Evolutionary conservation across 2,329 filamentous ascomycete species (phyloP), one percentile per base, ranked within the genome.

Genomic region (Cytospora mali): DNA sequence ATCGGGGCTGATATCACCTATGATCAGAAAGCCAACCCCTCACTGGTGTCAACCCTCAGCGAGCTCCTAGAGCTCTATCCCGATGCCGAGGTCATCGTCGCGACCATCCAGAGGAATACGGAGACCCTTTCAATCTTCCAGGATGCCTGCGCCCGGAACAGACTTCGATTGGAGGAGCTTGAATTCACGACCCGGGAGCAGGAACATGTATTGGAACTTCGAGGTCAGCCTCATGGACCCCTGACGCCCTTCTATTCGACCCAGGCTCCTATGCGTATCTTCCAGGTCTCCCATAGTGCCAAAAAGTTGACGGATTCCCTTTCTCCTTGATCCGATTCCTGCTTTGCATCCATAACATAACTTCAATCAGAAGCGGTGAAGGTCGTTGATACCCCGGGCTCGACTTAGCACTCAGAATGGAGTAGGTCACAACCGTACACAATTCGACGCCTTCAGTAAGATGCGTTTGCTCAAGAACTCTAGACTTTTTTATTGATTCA

Each of bases 1-100:
- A 75, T 94, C 29, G 91, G 90, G 4, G 89, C 91, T 35, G 91
- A 94, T 72, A 84, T 94, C 74, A 93, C 89, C 0, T 94, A 93
- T 73, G 90, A 94, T 71, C 80, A 79, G 64, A 78, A 78, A 39
- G 81, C 85, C 49, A 87, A 90, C 55, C 84, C 87, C 0, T 78
- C 84, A 1, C 78, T 94, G 27, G 80, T 91, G 3, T 81, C 80
- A 3, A 92, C 90, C 3, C 73, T 93, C 57, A 75, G 81, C 33
- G 82, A 88, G 55, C 76, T 92, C 14, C 84, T 90, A 55, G 77
- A 77, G 1, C 70, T 86, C 59, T 84, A 85, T 66, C 82, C 85
- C 2, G 70, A 71, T 0, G 77, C 87, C 16, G 76, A 83, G 52
- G 83, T 91, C 39, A 76, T 92, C 52, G 87, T 93, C 62, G 83